phyloP scores from a whole-genome alignment of 306 rosid genomes.

The Arachis hypogaea region DNA sequence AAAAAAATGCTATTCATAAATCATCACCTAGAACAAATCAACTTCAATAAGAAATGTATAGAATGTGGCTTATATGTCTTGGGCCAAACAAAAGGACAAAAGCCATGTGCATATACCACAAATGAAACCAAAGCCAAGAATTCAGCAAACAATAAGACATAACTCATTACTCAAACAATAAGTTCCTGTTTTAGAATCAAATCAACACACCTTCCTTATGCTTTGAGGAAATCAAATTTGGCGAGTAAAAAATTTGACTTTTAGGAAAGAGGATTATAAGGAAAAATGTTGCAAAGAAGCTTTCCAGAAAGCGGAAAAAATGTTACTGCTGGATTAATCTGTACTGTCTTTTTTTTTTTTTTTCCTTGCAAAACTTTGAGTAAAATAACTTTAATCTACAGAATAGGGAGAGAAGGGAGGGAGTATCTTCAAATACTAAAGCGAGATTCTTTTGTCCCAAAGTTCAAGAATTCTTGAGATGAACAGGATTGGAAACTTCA shows the following conservation, averaged over 20 bases:
- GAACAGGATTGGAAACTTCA: not conserved
- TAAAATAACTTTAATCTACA: constrained; percentile 13
- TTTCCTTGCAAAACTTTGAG: not conserved
- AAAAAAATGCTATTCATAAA: too few relatives aligned
- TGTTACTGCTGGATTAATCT: not conserved
- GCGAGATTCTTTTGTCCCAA: not conserved
- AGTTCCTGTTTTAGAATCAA: too few relatives aligned
- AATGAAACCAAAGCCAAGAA: too few relatives aligned
- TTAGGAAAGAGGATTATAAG: not conserved
- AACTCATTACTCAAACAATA: too few relatives aligned
- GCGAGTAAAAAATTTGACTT: not conserved
- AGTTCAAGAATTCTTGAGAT: constrained; percentile 14
- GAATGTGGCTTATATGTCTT: too few relatives aligned
- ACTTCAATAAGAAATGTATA: too few relatives aligned
- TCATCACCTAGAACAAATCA: too few relatives aligned
- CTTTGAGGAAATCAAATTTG: not conserved
- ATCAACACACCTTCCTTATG: not conserved
- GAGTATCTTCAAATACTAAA: constrained; percentile 24
- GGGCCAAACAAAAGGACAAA: too few relatives aligned
- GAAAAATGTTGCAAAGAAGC: not conserved
- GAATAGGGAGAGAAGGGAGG: constrained; percentile 13
- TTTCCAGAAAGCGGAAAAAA: not conserved
- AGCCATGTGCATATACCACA: too few relatives aligned
- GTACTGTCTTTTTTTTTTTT: not conserved
- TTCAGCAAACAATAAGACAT: too few relatives aligned